Evolutionary conservation across 2,329 filamentous ascomycete species (phyloP), one percentile per base, ranked within the genome.

Genomic region (Fusarium heterosporum): DNA sequence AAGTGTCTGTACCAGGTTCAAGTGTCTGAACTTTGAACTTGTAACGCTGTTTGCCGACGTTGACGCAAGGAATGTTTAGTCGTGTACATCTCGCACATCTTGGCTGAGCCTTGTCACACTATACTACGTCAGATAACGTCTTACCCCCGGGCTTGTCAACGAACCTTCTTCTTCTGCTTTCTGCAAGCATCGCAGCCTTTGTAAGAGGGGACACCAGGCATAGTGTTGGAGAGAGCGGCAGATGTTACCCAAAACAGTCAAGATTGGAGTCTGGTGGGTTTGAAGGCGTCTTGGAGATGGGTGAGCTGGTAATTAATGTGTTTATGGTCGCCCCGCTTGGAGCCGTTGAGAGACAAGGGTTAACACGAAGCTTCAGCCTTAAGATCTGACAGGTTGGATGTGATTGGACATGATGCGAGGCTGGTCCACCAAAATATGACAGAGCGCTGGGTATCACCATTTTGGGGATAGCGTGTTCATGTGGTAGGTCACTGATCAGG

Each of bases 121-220:
- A 51, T 39, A 29, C 14, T 12, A 29, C 7, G 19, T 61, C 40
- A 53, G 38, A 48, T 3, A 1, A 4, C 8, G n/a, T 38, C 22
- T 12, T 12, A 10, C 30, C 12, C 30, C 12, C 3, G n/a, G 14
- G 16, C 16, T 19, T 4, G 2, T 36, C 13, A n/a, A 55, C 71
- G 14, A 72, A 83, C 83, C 80, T 85, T 85, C 73, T 85, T 85
- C 78, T 85, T 85, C 64, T 83, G 81, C 64, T 79, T 82, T 32
- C 82, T 79, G 66, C 83, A 85, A 14, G 77, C 81, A 55, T 85
- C 81, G 64, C 83, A 85, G 32, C 81, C 83, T 57, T 80, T 79
- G 49, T 81, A 80, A 10, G 81, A 81, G 22, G 84, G 84, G 17
- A 85, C 84, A 25, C 84, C 83, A 0, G 83, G 82, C 84, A 85